phyloP scores from a whole-genome alignment of 768 basidiomycete genomes.

The Lanmaoa pseudosensibilis region DNA sequence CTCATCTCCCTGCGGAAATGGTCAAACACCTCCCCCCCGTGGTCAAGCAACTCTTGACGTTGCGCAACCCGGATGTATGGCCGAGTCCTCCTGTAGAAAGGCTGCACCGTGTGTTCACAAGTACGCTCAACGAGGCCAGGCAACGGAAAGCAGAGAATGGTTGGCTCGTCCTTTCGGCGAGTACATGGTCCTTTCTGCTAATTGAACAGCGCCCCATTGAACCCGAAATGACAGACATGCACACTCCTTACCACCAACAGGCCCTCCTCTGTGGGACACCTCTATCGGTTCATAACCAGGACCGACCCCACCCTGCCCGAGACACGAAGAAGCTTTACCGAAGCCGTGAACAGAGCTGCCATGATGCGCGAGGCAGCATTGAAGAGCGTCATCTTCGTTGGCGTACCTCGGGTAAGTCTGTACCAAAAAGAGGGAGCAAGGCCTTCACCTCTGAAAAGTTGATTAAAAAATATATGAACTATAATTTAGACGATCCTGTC shows the following conservation, averaged over 20 bases:
- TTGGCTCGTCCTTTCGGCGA: slow-evolving; percentile 79
- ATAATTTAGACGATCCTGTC: slow-evolving; percentile 71
- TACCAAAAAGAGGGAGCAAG: background rate
- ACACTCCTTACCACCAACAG: slow-evolving; percentile 81
- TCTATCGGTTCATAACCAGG: slow-evolving; percentile 77
- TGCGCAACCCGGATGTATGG: slow-evolving; percentile 61
- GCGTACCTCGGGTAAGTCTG: slow-evolving; percentile 73
- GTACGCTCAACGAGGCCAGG: slow-evolving; percentile 66
- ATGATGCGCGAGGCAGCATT: slow-evolving; percentile 87
- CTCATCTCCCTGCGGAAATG: slow-evolving; percentile 17
- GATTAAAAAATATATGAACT: background rate
- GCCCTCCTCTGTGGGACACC: slow-evolving; percentile 72
- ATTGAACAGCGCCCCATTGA: slow-evolving; percentile 23
- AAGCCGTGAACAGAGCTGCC: slow-evolving; percentile 71
- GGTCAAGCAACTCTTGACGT: slow-evolving; percentile 70
- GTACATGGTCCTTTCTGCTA: slow-evolving; percentile 24
- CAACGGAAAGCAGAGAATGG: slow-evolving; percentile 66
- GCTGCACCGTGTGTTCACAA: slow-evolving; percentile 55
- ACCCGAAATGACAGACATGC: slow-evolving; percentile 61
- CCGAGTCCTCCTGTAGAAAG: slow-evolving; percentile 54
- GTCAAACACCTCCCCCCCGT: slow-evolving; percentile 55
- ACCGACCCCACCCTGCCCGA: slow-evolving; percentile 39
- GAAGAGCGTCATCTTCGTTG: slow-evolving; percentile 88
- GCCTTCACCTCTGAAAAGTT: background rate
- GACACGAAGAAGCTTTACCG: slow-evolving; percentile 46